Conservation (phyloP, 2,329 filamentous ascomycete species). For the Waltergamsia citrina region DNA sequence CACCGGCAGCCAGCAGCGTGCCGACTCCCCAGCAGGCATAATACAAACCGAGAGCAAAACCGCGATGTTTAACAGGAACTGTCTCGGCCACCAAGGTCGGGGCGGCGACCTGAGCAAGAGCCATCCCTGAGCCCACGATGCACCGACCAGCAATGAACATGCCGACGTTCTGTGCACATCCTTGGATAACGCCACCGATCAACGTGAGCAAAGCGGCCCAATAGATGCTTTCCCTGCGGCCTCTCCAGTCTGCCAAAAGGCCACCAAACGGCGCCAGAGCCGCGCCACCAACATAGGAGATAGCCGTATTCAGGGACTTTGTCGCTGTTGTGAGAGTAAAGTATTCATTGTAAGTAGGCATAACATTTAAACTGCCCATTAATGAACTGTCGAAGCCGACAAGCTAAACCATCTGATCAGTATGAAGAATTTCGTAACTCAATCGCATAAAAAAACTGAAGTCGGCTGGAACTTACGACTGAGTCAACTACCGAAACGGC, state of each 20-base stretch:
- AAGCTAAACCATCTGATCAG: too few species aligned
- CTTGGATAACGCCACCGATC: conserved; percentile 26
- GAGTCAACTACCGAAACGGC: conserved; percentile 16
- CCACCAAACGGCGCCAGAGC: conserved; percentile 30
- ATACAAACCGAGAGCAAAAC: conserved; percentile 7
- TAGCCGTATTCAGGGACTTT: conserved; percentile 39
- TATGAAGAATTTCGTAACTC: too few species aligned
- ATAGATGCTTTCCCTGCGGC: conserved; percentile 20
- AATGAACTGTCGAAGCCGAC: conserved; percentile 34
- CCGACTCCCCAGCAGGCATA: conserved; percentile 14
- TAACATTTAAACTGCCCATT: conserved; percentile 44
- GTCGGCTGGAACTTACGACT: too few species aligned
- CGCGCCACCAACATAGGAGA: conserved; percentile 36
- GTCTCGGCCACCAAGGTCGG: conserved; percentile 37
- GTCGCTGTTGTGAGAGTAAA: conserved; percentile 39
- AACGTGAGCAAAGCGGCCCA: conserved; percentile 13
- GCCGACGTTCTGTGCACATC: conserved; percentile 22
- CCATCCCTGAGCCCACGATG: conserved; percentile 33
- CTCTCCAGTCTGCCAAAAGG: conserved; percentile 27
- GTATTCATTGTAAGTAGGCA: conserved; percentile 41
- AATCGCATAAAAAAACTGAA: too few species aligned
- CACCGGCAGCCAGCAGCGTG: conserved; percentile 10
- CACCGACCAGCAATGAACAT: conserved; percentile 38
- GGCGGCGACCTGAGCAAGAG: conserved; percentile 30
- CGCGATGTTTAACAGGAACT: conserved; percentile 17